Base-by-base conservation (phyloP, 2,329 filamentous ascomycete genomes). In the Penicillium sp. region DNA sequence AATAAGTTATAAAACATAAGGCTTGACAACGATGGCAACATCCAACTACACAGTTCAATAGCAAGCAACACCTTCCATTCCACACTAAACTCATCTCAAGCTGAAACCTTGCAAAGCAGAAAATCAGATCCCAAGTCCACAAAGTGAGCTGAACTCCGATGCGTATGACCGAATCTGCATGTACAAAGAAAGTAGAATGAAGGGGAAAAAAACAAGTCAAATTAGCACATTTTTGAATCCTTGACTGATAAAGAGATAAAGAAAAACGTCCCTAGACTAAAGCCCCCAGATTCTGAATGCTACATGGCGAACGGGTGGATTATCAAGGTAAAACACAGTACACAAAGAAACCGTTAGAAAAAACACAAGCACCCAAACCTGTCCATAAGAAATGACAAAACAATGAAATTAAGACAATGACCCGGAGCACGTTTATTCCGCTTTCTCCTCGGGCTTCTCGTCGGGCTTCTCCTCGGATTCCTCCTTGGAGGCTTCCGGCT, bases 391-490 rank as follows among this genome's bases (percentile, higher is more conserved):
- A 55, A 46, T 29, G 37, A 31, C 47, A 29, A 29, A 29, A 53
- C 16, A 53, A 52, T 22, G 24, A 33, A 29, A 39, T 47, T 24
- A 47, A 27, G 42, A 42, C 10, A 42, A 22, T 42, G 39, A 10
- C 19, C 44, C 4, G 43, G 46, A 21, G 33, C 47, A 46, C 48
- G 42, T 37, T 65, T 64, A 71, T 42, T 66, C 66, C 26, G 49
- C 63, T 19, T 66, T 68, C 42, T 71, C 70, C 44, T 70, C 71
- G 16, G 64, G 53, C 56, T 66, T 67, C 42, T 71, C 70, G 37
- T 70, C 71, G 16, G 64, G 54, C 55, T 74, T 69, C 47, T 49
- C 77, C 31, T 72, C 57, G 29, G 65, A 62, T 63, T 76, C 70
- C 55, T 74, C 70, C 74, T 68, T 70, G 8, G 55, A 66, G 64